phyloP scores from a whole-genome alignment of 2,329 filamentous ascomycete genomes.

The Talaromyces sp. region DNA sequence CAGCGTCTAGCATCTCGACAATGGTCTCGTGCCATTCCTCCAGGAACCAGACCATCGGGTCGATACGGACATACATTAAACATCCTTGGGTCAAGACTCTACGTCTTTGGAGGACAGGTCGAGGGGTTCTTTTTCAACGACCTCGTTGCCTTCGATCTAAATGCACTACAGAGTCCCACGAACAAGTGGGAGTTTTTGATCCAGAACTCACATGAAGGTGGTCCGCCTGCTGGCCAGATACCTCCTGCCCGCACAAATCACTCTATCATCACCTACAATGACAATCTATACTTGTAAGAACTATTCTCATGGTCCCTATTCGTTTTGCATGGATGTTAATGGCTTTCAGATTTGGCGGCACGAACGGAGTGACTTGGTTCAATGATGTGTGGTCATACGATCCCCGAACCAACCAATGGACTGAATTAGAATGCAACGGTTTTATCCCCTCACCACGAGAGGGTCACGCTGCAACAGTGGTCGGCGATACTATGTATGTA shows the following conservation, averaged over 20 bases:
- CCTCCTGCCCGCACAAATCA: slow-evolving; percentile 94
- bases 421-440: slow-evolving; percentile 88
- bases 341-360: slow-evolving; percentile 76
- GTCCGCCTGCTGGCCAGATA: slow-evolving; percentile 57
- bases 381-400: slow-evolving; percentile 99
- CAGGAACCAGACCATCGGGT: slow-evolving; percentile 77
- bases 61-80: slow-evolving; percentile 96
- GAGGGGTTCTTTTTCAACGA: slow-evolving; percentile 99
- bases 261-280: slow-evolving; percentile 82
- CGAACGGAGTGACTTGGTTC: slow-evolving; percentile 94
- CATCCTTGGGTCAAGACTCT: slow-evolving; percentile 94
- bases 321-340: not conserved
- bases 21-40: slow-evolving; percentile 91
- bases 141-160: slow-evolving; percentile 88
- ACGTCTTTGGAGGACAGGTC: slow-evolving; percentile 94
- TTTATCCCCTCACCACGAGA: slow-evolving; percentile 93
- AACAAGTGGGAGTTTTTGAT: slow-evolving; percentile 96
- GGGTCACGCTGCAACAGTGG: slow-evolving; percentile 86
- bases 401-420: slow-evolving; percentile 74
- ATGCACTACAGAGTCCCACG: slow-evolving; percentile 82
- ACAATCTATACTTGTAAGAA: slow-evolving; percentile 85
- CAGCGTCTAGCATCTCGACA: slow-evolving; percentile 73
- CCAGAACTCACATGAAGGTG: slow-evolving; percentile 59
- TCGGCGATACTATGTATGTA: slow-evolving; percentile 98
- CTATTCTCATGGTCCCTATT: slow-evolving; percentile 2